Conservation (phyloP, 305 asterid species). For the Solanum aculeatissimum region DNA sequence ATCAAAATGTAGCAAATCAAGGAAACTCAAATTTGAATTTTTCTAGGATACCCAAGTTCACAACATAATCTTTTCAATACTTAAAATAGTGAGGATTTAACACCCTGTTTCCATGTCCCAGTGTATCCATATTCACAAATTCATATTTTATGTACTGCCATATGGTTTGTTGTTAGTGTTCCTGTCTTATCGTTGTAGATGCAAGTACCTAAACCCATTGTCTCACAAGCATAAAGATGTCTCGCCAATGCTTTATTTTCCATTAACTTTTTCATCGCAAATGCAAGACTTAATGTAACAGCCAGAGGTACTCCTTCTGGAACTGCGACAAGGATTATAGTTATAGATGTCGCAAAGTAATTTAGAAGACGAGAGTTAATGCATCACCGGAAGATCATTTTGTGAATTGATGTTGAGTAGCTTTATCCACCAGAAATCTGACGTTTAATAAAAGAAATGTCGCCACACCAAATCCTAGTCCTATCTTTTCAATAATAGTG, state of each 20-base stretch:
- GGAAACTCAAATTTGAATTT: too few species aligned
- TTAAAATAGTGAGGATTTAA: not conserved
- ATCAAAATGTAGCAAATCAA: too few species aligned
- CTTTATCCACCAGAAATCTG: constrained; percentile 64
- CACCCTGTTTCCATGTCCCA: not conserved
- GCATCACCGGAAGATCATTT: constrained; percentile 70
- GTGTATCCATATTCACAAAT: constrained; percentile 4
- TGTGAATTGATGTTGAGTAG: constrained; percentile 38
- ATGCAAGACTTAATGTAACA: too few species aligned
- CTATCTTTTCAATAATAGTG: constrained; percentile 81
- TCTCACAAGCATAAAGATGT: too few species aligned
- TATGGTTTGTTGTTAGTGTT: too few species aligned
- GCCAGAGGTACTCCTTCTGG: too few species aligned
- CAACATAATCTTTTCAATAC: not conserved
- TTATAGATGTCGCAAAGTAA: too few species aligned
- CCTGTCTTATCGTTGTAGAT: too few species aligned
- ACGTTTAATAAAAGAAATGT: constrained; percentile 56
- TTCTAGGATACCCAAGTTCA: not conserved
- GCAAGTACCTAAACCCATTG: too few species aligned
- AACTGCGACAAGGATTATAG: too few species aligned
- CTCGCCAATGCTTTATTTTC: too few species aligned
- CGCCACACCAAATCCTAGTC: constrained; percentile 52
- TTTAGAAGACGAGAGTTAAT: constrained; percentile 23
- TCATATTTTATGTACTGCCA: constrained; percentile 34
- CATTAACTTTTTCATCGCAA: too few species aligned